Evolutionary conservation across 2,329 filamentous ascomycete species (phyloP).

Genomic region (Chalaropsis ovoidea): DNA sequence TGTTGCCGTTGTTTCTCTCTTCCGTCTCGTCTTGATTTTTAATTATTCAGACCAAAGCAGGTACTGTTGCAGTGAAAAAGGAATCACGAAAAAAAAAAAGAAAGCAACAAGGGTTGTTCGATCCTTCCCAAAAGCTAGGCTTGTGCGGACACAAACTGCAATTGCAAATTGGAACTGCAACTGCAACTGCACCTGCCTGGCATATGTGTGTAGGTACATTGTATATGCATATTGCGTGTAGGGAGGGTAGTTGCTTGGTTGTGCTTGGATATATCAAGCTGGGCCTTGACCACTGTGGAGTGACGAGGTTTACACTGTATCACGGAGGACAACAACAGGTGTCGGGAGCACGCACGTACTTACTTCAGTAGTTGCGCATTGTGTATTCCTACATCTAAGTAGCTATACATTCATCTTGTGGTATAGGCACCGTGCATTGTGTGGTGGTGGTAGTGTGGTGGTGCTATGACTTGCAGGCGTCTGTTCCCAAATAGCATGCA

Average conservation of each 20-base stretch:
- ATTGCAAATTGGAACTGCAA: not conserved
- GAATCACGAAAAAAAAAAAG: not conserved
- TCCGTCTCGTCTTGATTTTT: not conserved
- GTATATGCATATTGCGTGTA: conserved; percentile 1
- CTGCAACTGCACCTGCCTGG: not conserved
- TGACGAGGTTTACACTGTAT: not conserved
- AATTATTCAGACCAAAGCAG: not conserved
- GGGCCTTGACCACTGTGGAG: not conserved
- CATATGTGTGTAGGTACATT: not conserved
- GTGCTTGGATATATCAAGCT: conserved; percentile 6
- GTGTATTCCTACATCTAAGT: too few species aligned
- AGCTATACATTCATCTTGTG: not conserved
- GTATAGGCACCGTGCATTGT: not conserved
- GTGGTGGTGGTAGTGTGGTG: not conserved
- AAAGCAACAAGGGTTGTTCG: not conserved
- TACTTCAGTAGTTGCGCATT: too few species aligned
- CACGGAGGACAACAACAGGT: not conserved
- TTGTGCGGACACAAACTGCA: not conserved
- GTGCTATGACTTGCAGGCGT: conserved; percentile 4
- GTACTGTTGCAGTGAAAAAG: not conserved
- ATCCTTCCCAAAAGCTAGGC: not conserved
- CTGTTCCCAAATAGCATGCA: too few species aligned
- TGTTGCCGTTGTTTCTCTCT: not conserved
- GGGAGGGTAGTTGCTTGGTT: conserved; percentile 10
- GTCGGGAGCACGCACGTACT: not conserved